These are phyloP conservation scores for Clonostachys chloroleuca DNA, from an alignment of 2,329 filamentous ascomycete genomes.

Conservation along the genomic window DNA sequence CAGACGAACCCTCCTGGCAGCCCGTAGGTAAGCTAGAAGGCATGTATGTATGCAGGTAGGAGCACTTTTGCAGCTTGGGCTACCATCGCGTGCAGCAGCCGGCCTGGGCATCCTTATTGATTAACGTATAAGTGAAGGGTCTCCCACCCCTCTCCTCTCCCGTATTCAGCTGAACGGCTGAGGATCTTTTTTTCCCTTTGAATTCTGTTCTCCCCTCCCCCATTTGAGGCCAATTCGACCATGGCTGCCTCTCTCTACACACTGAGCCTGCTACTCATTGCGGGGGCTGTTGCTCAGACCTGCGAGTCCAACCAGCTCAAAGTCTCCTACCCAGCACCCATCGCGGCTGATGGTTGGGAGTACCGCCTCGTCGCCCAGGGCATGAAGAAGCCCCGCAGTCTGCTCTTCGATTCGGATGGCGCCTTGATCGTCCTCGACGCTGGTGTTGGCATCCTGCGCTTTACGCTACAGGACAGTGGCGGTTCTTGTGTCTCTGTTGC, in stretches of 20 bases:
- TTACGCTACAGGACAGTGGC: slow-evolving; percentile 34
- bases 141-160: neutral
- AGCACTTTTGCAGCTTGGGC: too few species aligned
- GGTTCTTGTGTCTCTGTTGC: slow-evolving; percentile 32
- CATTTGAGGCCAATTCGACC: too few species aligned
- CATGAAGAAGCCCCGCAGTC: slow-evolving; percentile 34
- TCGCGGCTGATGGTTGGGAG: slow-evolving; percentile 34
- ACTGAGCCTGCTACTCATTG: neutral
- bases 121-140: too few species aligned
- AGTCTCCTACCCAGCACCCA: slow-evolving; percentile 26
- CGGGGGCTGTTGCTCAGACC: neutral
- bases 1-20: too few species aligned
- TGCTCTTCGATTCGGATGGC: slow-evolving; percentile 39
- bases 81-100: too few species aligned
- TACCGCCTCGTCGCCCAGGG: slow-evolving; percentile 35
- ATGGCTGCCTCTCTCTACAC: too few species aligned
- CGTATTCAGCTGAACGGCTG: too few species aligned
- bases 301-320: slow-evolving; percentile 26
- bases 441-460: slow-evolving; percentile 31
- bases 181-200: too few species aligned
- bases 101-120: too few species aligned
- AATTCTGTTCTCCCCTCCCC: too few species aligned
- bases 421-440: slow-evolving; percentile 39
- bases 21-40: too few species aligned
- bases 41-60: too few species aligned